These are phyloP conservation scores for Nakaseomyces glabratus DNA, from an alignment of 1,139 yeast species.

Conservation along the genomic window DNA sequence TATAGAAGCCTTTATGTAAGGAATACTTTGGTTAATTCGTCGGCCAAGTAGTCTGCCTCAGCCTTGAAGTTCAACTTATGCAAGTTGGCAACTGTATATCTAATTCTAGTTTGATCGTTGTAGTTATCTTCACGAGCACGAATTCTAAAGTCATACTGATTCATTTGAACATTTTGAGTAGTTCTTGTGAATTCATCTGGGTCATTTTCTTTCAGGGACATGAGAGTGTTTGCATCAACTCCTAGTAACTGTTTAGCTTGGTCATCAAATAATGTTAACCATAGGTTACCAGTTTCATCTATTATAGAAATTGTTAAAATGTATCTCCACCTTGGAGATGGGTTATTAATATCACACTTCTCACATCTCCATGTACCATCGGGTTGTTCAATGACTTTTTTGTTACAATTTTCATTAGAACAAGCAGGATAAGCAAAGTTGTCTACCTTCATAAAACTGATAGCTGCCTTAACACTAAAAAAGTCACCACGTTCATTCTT, in stretches of 20 bases:
- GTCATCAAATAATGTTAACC: slow-evolving; percentile 84
- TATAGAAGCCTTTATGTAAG: slow-evolving; percentile 7
- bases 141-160: slow-evolving; percentile 63
- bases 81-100: slow-evolving; percentile 58
- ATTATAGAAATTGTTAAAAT: slow-evolving; percentile 61
- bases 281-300: slow-evolving; percentile 75
- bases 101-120: slow-evolving; percentile 66
- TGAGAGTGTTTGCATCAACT: slow-evolving; percentile 57
- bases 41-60: slow-evolving; percentile 50
- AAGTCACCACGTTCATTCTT: slow-evolving; percentile 68
- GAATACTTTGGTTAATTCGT: slow-evolving; percentile 16
- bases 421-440: slow-evolving; percentile 91
- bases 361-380: slow-evolving; percentile 91
- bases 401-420: slow-evolving; percentile 60
- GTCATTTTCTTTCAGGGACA: slow-evolving; percentile 42
- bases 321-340: slow-evolving; percentile 69
- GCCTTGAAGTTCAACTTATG: slow-evolving; percentile 47
- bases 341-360: slow-evolving; percentile 65
- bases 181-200: slow-evolving; percentile 41
- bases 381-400: slow-evolving; percentile 66
- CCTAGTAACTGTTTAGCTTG: slow-evolving; percentile 67
- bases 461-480: slow-evolving; percentile 64
- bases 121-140: slow-evolving; percentile 79
- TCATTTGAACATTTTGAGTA: slow-evolving; percentile 49
- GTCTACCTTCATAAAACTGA: slow-evolving; percentile 63